phyloP scores from a whole-genome alignment of 495 filamentous ascomycete species.

The Lophiotrema nucula region DNA sequence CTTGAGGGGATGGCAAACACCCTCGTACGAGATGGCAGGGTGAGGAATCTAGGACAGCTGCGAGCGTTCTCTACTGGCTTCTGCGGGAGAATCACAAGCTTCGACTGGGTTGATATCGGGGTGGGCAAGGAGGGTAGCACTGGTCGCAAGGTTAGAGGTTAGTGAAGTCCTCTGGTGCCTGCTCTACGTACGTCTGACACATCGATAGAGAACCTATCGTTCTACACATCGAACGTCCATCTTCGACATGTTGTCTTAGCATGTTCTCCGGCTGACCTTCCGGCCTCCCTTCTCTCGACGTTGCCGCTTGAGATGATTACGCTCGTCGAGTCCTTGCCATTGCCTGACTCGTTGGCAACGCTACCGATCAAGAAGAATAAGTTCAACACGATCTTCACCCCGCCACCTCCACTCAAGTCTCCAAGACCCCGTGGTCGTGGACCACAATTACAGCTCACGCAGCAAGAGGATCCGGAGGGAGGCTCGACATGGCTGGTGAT shows the following conservation, averaged over 20 bases:
- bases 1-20: slow-evolving; percentile 40
- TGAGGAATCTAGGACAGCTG: slow-evolving; percentile 32
- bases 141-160: slow-evolving; percentile 28
- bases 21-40: slow-evolving; percentile 35
- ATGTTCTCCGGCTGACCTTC: slow-evolving; percentile 21
- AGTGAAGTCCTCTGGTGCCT: neutral
- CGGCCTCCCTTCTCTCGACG: slow-evolving; percentile 21
- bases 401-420: slow-evolving; percentile 22
- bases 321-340: slow-evolving; percentile 21
- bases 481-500: slow-evolving; percentile 32
- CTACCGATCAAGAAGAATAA: slow-evolving; percentile 16
- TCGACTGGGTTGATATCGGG: slow-evolving; percentile 32
- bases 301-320: slow-evolving; percentile 20
- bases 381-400: slow-evolving; percentile 21
- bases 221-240: slow-evolving; percentile 26
- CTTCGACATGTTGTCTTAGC: slow-evolving; percentile 29
- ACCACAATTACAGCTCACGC: slow-evolving; percentile 20
- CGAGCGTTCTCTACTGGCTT: slow-evolving; percentile 31
- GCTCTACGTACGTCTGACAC: neutral
- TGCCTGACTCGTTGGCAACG: slow-evolving; percentile 11
- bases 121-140: slow-evolving; percentile 29
- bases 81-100: slow-evolving; percentile 22
- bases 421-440: slow-evolving; percentile 17
- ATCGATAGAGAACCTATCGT: slow-evolving; percentile 24
- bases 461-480: slow-evolving; percentile 24